Base-by-base conservation (phyloP, 2,329 filamentous ascomycete species). In the Zymoseptoria pseudotritici region DNA sequence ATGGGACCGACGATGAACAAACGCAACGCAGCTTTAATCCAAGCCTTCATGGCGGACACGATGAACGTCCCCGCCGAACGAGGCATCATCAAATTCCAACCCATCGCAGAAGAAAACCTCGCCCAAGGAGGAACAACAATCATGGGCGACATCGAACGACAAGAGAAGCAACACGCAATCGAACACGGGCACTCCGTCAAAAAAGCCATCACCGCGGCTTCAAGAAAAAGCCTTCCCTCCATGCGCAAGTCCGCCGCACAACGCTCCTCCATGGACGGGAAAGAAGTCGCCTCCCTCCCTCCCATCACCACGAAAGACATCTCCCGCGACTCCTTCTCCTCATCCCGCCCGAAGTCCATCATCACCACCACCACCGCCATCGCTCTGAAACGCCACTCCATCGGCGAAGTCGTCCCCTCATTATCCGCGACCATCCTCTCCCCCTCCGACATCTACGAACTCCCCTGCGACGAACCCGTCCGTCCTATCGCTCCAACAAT, bases 1-100 rank as follows among this genome's bases (percentile, higher is more conserved):
- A 77, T 94, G 59, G 86, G 87, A 62, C 84, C 89, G 0, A 82
- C 85, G 3, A 90, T 85, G 56, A 96, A 96, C 76, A 88, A 89
- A 72, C 85, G 90, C 63, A 94, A 93, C 72, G 85, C 90, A 0
- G 80, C 82, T n/a, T 76, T 95, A 19, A 82, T 95, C 3, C 89
- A 94, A 70, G 80, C 79, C n/a, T 87, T 89, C 71, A 82, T 96
- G 73, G 80, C 85, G 13, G 87, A 90, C 22, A 80, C 85, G 0
- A 78, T 96, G 0, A 82, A 83, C 1, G 89, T 96, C 2, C 69
- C 79, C 0, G 74, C 86, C 0, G 78, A 83, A 0, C 82, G 90
- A 49, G 91, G 91, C 1, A 80, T 91, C 36, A 75, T 96, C 58
- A 85, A 86, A 36, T 96, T 93, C 68, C 75, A 85, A 6, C 77